Evolutionary conservation across 176 grass and related monocot species (phyloP).

Genomic region (Poa annua): DNA sequence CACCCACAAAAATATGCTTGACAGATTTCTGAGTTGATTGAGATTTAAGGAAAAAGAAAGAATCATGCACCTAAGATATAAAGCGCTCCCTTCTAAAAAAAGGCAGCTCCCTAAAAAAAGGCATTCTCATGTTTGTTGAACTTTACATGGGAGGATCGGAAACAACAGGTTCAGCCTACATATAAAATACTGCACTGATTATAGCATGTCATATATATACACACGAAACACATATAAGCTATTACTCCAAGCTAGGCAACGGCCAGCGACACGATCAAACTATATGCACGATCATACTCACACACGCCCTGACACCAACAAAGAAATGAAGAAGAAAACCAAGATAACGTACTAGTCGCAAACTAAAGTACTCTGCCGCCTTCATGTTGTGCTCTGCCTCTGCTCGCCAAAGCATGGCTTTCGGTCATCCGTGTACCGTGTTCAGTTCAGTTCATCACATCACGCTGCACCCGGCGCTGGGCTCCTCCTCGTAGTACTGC

Average conservation of each 20-base stretch:
- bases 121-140: not conserved
- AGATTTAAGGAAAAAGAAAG: too few species aligned
- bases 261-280: not conserved
- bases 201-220: not conserved
- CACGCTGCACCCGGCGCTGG: slow-evolving; percentile 50
- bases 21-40: too few species aligned
- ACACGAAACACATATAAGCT: not conserved
- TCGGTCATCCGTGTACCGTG: not conserved
- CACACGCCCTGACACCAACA: not conserved
- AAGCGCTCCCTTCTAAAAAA: too few species aligned
- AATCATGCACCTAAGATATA: too few species aligned
- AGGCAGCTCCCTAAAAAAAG: too few species aligned
- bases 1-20: too few species aligned
- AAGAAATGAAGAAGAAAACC: not conserved
- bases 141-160: not conserved
- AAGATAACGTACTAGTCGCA: not conserved
- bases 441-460: slow-evolving; percentile 44
- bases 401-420: not conserved
- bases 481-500: slow-evolving; percentile 48
- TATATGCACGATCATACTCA: not conserved
- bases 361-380: not conserved
- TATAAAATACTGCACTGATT: not conserved
- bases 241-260: not conserved
- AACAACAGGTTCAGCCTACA: not conserved
- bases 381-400: not conserved